Evolutionary conservation across 495 filamentous ascomycete species (phyloP).

Genomic region (Jackrogersella minutella): DNA sequence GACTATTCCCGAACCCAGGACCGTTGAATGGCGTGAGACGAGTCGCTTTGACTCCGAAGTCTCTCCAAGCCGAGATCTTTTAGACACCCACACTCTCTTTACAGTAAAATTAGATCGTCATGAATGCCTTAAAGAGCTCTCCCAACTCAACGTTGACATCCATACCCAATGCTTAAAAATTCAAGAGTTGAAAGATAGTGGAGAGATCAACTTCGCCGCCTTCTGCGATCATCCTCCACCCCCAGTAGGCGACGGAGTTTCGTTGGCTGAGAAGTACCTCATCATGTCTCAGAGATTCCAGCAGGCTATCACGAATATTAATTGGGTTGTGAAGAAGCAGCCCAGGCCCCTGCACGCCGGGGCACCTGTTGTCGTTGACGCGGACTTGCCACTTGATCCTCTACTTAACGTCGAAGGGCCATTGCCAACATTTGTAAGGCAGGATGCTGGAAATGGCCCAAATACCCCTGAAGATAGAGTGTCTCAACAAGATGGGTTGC

Average conservation of each 20-base stretch:
- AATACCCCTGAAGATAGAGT: neutral
- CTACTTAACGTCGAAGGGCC: neutral
- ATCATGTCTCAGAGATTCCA: slow-evolving; percentile 35
- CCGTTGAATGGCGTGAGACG: slow-evolving; percentile 17
- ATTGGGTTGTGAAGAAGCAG: slow-evolving; percentile 31
- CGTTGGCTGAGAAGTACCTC: slow-evolving; percentile 31
- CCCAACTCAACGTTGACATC: slow-evolving; percentile 31
- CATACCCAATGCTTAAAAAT: slow-evolving; percentile 7
- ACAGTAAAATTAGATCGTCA: slow-evolving; percentile 24
- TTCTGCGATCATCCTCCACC: slow-evolving; percentile 23
- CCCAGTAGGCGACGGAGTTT: slow-evolving; percentile 24
- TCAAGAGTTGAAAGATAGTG: neutral
- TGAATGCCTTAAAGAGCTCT: slow-evolving; percentile 33
- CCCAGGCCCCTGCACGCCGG: neutral
- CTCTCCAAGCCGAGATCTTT: slow-evolving; percentile 6
- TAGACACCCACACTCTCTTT: slow-evolving; percentile 33
- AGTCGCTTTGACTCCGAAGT: neutral
- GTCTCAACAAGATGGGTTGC: neutral
- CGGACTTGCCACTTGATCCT: neutral
- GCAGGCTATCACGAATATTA: slow-evolving; percentile 32
- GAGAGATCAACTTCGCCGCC: slow-evolving; percentile 18
- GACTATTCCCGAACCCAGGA: slow-evolving; percentile 1
- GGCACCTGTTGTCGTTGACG: neutral
- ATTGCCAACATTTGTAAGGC: neutral
- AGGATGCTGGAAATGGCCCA: neutral